Base-by-base conservation (phyloP, 805 yeast species). In the Yamadazyma philogaea region DNA sequence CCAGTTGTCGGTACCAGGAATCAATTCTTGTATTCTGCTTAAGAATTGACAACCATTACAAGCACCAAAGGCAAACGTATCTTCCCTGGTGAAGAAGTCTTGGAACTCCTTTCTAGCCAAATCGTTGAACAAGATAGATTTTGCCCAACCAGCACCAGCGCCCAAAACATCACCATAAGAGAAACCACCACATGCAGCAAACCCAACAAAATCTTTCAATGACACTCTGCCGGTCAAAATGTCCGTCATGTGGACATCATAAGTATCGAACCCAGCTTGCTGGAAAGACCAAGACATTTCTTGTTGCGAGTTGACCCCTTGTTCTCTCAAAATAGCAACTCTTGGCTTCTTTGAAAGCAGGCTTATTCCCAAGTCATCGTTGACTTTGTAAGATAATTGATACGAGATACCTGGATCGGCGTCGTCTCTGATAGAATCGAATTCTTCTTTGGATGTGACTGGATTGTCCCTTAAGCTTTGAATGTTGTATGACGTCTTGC, bases 61-160 rank as follows among this genome's bases (percentile, higher is more conserved):
- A 37, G 96, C 96, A 66, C 99, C 99, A 55, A 93, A 81, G 3
- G 98, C 95, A 72, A 93, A 93, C 0, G 99, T 93, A 61, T 93
- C 95, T 15, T 73, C 71, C 66, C 99, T 82, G 42, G 79, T 85
- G 79, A 93, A 93, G 65, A 93, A 93, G 38, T 68, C 75, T 50
- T 70, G 66, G 63, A 93, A 93, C 68, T 87, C 90, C 20, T 72
- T 57, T 60, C 93, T 81, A 28, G 91, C 85, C 42, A 68, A 72
- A 28, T 79, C 87, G 60, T 91, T 84, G 77, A 82, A 89, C 51
- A 93, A 69, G 7, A 93, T 96, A 14, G 97, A 87, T 59, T 88
- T 89, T 45, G 99, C 99, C 99, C 99, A 93, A 45, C 99, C 99
- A 41, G 91, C 85, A 61, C 96, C 99, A 27, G 99, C 99, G 53